phyloP scores from a whole-genome alignment of 306 rosid genomes.

The Malus sylvestris region DNA sequence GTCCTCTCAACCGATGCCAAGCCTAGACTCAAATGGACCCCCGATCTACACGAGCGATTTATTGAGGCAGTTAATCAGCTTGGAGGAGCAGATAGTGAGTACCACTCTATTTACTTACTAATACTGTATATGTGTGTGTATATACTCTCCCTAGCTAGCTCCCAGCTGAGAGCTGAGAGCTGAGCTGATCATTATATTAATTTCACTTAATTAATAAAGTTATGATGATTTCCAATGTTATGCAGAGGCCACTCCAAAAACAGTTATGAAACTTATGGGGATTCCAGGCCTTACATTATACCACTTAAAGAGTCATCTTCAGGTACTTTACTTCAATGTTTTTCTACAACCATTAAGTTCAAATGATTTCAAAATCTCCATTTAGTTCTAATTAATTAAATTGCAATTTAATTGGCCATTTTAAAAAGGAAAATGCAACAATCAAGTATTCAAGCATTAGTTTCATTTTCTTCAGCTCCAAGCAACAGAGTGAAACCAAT shows the following conservation, averaged over 20 bases:
- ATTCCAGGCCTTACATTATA: constrained; percentile 80
- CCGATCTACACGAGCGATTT: constrained; percentile 77
- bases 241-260: constrained; percentile 90
- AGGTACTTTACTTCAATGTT: constrained; percentile 34
- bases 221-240: constrained; percentile 3
- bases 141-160: not conserved
- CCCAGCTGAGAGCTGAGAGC: not conserved
- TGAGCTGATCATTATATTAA: not conserved
- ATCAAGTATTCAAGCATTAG: not conserved
- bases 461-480: not conserved
- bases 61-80: constrained; percentile 78
- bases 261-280: constrained; percentile 82
- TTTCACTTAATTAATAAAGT: not conserved
- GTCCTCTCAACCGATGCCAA: constrained; percentile 89
- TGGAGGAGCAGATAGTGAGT: constrained; percentile 89
- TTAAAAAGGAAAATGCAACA: not conserved
- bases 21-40: constrained; percentile 88
- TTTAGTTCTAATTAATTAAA: not conserved
- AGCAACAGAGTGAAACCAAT: not conserved
- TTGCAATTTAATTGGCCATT: not conserved
- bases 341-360: not conserved
- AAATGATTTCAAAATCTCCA: not conserved
- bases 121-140: not conserved
- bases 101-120: not conserved
- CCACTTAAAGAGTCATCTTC: constrained; percentile 88